Base-by-base conservation (phyloP, 129 eudicot genomes). In the Calendula officinalis region DNA sequence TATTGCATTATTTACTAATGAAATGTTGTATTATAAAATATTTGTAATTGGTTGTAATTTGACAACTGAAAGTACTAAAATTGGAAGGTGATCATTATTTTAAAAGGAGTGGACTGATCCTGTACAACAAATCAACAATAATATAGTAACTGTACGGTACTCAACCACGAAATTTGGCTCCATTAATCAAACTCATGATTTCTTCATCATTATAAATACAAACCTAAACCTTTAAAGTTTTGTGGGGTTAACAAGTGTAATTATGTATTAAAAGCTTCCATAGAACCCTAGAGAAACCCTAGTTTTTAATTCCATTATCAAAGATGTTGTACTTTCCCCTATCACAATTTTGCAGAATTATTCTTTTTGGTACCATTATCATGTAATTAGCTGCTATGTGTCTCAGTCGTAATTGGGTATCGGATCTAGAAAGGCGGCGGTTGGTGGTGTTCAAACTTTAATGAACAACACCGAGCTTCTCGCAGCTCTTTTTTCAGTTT, bases 401-500 rank as follows among this genome's bases (percentile, higher is more conserved):
- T 57, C 46, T 52, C 44, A 7, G 56, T 35, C n/a, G 74, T 56
- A 15, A 53, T 68, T 1, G 81, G 67, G 54, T 69, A 60, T 12
- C 42, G 73, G 41, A 67, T 3, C 62, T 59, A 73, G 14, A 73
- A 51, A 11, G 84, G 81, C 2, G 50, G 32, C 7, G 68, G 9
- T 8, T 64, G 75, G 51, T 60, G 77, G 40, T 64, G 78, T 10
- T 78, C 75, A n/a, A 62, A 22, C 55, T 77, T 82, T 55, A 77
- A n/a, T 10, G 85, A 60, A 44, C 61, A 52, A 42, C 38, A 63
- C 3, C 70, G 76, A 13, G 78, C 68, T 49, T 80, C 94, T 9
- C 64, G 75, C 36, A 85, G 27, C 67, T 88, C 94, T 70, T 82
- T 88, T 81, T 85, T 75, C 73, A 88, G 52, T 62, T 79, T 63